Conservation (phyloP, 2,329 filamentous ascomycete genomes). For the Diplodia intermedia region DNA sequence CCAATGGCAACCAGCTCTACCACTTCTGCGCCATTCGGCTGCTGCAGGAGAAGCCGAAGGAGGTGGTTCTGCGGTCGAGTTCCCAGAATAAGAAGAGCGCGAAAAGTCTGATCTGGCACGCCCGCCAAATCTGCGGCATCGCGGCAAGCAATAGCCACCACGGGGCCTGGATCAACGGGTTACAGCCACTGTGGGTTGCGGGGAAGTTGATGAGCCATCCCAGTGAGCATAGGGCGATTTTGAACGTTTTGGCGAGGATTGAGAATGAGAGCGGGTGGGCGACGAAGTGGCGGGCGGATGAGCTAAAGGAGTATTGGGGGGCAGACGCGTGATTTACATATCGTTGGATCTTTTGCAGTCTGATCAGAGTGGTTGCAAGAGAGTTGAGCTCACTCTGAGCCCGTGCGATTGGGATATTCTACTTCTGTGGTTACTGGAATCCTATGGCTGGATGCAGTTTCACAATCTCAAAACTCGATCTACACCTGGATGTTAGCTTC, state of each 20-base stretch:
- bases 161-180: constrained; percentile 47
- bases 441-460: no score
- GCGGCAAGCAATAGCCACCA: constrained; percentile 55
- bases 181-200: constrained; percentile 58
- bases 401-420: no score
- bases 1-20: constrained; percentile 37
- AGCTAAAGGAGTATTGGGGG: constrained; percentile 61
- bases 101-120: constrained; percentile 56
- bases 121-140: constrained; percentile 56
- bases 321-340: neutral
- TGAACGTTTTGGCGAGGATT: constrained; percentile 57
- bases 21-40: constrained; percentile 36
- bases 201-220: constrained; percentile 56
- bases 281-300: constrained; percentile 61
- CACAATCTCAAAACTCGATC: no score
- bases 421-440: no score
- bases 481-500: no score
- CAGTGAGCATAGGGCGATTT: constrained; percentile 54
- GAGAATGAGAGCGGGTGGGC: constrained; percentile 62
- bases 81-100: constrained; percentile 15
- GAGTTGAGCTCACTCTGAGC: no score
- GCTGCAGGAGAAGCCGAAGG: constrained; percentile 41
- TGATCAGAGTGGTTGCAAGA: no score
- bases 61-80: constrained; percentile 19
- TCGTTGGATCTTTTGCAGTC: neutral